Percentiles rank a stretch among this genome's conserved stretches.
Conservation (phyloP, 257 asterid genomes). For the Solanum dulcamara region DNA sequence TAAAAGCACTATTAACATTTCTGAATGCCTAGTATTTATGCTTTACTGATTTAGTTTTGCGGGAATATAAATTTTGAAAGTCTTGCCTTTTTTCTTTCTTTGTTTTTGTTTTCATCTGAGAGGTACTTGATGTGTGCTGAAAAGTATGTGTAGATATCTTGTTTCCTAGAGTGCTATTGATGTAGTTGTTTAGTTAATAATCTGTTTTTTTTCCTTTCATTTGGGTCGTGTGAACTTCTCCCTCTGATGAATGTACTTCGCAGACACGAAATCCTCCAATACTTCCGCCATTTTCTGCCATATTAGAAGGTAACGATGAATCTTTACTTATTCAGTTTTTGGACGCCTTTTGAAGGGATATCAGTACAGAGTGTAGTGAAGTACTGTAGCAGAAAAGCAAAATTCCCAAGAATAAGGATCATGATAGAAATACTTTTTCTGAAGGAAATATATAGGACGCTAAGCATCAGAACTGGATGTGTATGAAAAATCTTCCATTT, state of each 20-base stretch:
- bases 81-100: neutral
- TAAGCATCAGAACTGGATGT: neutral
- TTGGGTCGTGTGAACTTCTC: neutral
- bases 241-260: neutral
- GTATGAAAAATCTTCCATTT: neutral
- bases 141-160: neutral
- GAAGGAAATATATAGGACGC: neutral
- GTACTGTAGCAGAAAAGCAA: neutral
- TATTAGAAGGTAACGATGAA: constrained; percentile 46
- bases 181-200: neutral
- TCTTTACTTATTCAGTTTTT: neutral
- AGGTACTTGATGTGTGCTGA: neutral
- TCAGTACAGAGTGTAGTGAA: neutral
- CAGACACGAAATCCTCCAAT: constrained; percentile 90
- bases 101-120: neutral
- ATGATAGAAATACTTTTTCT: neutral
- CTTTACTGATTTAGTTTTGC: neutral
- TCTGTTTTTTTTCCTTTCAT: neutral
- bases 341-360: neutral
- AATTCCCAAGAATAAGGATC: neutral
- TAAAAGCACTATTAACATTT: neutral
- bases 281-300: constrained; percentile 78
- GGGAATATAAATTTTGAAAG: neutral
- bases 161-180: neutral
- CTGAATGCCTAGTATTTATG: neutral